phyloP scores from a whole-genome alignment of 805 yeast species.

The Metschnikowia gruessii region DNA sequence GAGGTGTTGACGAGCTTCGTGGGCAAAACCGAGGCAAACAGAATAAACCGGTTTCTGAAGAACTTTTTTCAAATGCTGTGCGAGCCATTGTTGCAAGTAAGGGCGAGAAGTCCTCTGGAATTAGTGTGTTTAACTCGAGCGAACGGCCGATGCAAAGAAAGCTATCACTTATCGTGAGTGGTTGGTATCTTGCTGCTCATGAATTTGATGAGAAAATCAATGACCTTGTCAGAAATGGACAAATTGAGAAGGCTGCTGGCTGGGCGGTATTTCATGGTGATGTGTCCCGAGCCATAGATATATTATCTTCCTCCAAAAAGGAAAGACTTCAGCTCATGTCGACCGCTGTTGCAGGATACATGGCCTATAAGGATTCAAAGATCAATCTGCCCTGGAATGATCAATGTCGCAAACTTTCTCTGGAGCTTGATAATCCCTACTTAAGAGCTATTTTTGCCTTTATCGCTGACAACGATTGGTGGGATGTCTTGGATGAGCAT shows the following conservation, averaged over 20 bases:
- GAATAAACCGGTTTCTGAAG: conserved; percentile 26
- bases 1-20: conserved; percentile 52
- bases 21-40: conserved; percentile 45
- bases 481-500: conserved; percentile 89
- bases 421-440: conserved; percentile 88
- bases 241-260: conserved; percentile 89
- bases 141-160: conserved; percentile 63
- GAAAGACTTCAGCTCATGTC: conserved; percentile 77
- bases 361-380: conserved; percentile 56
- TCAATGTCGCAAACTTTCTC: conserved; percentile 82
- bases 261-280: conserved; percentile 97
- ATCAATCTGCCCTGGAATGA: conserved; percentile 86
- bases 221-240: conserved; percentile 53
- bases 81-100: conserved; percentile 49
- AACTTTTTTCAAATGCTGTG: conserved; percentile 50
- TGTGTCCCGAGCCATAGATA: conserved; percentile 72
- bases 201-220: conserved; percentile 71
- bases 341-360: conserved; percentile 78
- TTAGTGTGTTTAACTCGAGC: conserved; percentile 44
- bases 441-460: conserved; percentile 89
- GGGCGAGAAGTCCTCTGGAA: conserved; percentile 45
- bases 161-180: conserved; percentile 78
- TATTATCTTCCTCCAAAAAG: conserved; percentile 69
- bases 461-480: conserved; percentile 93
- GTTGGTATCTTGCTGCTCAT: conserved; percentile 79